Evolutionary conservation across 768 basidiomycete species (phyloP).

Genomic region (Serendipita indica): DNA sequence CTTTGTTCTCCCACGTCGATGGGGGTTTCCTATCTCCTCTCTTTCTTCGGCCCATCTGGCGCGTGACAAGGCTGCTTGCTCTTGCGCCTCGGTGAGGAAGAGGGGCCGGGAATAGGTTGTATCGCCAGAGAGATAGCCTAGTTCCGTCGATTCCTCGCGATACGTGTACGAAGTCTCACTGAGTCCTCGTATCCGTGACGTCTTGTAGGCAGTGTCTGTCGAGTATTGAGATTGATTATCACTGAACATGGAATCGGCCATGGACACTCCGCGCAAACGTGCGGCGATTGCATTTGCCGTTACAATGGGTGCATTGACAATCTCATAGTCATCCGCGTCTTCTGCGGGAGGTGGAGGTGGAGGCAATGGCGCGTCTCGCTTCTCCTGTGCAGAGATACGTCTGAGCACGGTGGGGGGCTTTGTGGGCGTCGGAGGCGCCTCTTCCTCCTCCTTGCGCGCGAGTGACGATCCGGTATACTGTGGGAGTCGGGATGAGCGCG

Average conservation of each 20-base stretch:
- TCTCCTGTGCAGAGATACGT: background rate
- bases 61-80: constrained; percentile 12
- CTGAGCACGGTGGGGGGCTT: background rate
- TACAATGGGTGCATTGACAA: background rate
- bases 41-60: constrained; percentile 13
- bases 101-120: background rate
- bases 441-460: background rate
- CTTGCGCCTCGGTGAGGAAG: constrained; percentile 11
- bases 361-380: constrained; percentile 6
- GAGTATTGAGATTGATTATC: constrained; percentile 4
- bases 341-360: constrained; percentile 5
- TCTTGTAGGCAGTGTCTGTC: background rate
- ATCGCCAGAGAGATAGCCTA: background rate
- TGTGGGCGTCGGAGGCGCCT: background rate
- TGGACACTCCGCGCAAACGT: constrained; percentile 2
- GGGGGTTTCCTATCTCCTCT: background rate
- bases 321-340: constrained; percentile 1
- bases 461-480: background rate
- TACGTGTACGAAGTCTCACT: background rate
- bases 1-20: constrained; percentile 3
- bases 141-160: background rate
- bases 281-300: constrained; percentile 4
- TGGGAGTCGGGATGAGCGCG: background rate
- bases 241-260: background rate
- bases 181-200: background rate